A percentile compares a stretch with the other conserved stretches of the same genome.
Evolutionary conservation across 495 filamentous ascomycete species (phyloP).

Genomic region (Bryoglossum gracile): DNA sequence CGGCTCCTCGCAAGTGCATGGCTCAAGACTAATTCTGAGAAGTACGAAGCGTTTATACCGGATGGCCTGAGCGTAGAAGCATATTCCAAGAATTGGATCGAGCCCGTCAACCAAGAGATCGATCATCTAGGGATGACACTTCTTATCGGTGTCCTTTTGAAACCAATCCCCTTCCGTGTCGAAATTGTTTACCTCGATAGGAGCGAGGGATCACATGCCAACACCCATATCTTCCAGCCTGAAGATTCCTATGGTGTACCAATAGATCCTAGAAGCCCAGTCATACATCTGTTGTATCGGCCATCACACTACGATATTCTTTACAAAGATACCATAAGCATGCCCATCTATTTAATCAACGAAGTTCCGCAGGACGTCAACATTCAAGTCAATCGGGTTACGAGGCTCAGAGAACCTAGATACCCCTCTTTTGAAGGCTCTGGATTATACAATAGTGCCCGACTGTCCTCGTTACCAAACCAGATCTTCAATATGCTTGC

Average conservation of each 20-base stretch:
- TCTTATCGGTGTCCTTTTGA: conserved; percentile 71
- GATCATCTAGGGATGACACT: conserved; percentile 81
- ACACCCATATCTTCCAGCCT: conserved; percentile 62
- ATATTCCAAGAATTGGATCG: conserved; percentile 65
- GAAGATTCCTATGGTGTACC: conserved; percentile 42
- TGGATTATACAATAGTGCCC: too few relatives aligned
- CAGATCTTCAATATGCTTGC: too few relatives aligned
- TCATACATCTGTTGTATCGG: conserved; percentile 49
- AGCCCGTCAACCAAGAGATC: conserved; percentile 73
- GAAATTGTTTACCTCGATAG: conserved; percentile 91
- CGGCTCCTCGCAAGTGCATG: conserved; percentile 80
- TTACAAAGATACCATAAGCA: conserved; percentile 57
- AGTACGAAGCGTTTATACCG: conserved; percentile 64
- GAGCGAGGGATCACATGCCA: conserved; percentile 72
- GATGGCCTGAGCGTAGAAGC: conserved; percentile 48
- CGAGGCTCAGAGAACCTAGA: conserved; percentile 34
- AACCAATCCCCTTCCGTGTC: conserved; percentile 68
- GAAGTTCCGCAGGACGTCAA: conserved; percentile 44
- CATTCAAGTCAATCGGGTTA: conserved; percentile 45
- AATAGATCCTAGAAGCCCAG: conserved; percentile 35
- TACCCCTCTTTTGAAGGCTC: too few relatives aligned
- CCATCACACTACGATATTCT: conserved; percentile 90
- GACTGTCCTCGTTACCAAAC: too few relatives aligned
- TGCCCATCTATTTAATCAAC: conserved; percentile 27
- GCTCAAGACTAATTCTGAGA: conserved; percentile 65